Percentiles rank a stretch among this genome's conserved stretches.
Evolutionary conservation across 352 stramenopile genomes (phyloP).

Genomic region (Globisporangium yorkense): DNA sequence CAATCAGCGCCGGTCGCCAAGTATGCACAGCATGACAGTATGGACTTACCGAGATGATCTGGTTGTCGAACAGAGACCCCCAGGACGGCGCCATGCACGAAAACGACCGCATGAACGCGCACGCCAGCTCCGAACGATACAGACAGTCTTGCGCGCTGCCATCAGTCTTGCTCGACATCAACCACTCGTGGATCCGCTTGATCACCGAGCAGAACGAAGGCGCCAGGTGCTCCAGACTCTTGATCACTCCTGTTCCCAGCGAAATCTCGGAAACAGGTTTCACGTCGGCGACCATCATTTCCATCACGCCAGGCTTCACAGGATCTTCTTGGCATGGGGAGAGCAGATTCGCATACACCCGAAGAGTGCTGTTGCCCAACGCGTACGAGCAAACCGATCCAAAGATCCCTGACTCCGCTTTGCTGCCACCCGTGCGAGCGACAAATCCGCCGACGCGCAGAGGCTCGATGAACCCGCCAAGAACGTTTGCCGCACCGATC

Average conservation of each 20-base stretch:
- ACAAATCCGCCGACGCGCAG: constrained; percentile 35
- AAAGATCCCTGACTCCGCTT: constrained; percentile 1
- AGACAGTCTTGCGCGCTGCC: constrained; percentile 12
- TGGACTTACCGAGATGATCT: constrained; percentile 45
- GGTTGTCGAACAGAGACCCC: constrained; percentile 57
- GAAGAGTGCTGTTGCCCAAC: constrained; percentile 30
- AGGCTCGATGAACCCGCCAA: constrained; percentile 39
- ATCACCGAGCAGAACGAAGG: constrained; percentile 29
- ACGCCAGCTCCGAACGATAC: constrained; percentile 43
- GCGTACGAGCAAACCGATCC: constrained; percentile 29
- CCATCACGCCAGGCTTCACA: not conserved
- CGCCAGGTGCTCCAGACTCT: constrained; percentile 28
- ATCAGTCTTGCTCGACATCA: constrained; percentile 14
- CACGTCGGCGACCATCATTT: constrained; percentile 18
- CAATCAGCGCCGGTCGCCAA: too few relatives aligned
- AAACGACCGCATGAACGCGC: constrained; percentile 50
- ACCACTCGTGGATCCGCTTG: constrained; percentile 36
- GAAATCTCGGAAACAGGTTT: constrained; percentile 19
- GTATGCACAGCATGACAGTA: too few relatives aligned
- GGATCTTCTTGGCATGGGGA: not conserved
- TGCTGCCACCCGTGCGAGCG: constrained; percentile 9
- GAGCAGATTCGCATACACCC: not conserved
- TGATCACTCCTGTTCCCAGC: constrained; percentile 18
- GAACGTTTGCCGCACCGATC: constrained; percentile 32
- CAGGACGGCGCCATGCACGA: constrained; percentile 34